Conservation (phyloP, 176 grass and related monocot genomes). For the Tillandsia leiboldiana region DNA sequence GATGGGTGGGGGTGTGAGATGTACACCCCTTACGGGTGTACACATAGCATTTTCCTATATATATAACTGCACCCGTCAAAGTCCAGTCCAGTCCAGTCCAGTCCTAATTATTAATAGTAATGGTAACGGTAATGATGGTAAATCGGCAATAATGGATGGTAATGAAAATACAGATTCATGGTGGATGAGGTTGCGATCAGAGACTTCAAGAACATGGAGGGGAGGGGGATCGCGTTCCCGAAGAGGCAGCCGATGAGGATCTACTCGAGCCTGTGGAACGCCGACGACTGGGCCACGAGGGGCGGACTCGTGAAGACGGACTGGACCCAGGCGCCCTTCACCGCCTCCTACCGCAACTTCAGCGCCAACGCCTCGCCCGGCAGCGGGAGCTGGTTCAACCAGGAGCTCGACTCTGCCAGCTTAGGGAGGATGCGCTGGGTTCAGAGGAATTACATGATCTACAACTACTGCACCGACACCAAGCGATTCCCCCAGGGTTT, state of each 20-base stretch:
- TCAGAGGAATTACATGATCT: slow-evolving; percentile 33
- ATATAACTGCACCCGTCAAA: background rate
- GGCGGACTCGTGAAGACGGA: slow-evolving; percentile 43
- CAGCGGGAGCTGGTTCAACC: slow-evolving; percentile 19
- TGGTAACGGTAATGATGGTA: background rate
- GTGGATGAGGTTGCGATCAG: slow-evolving; percentile 34
- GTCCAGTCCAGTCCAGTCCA: background rate
- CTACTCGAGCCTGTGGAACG: slow-evolving; percentile 33
- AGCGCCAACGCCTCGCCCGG: slow-evolving; percentile 13
- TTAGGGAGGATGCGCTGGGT: slow-evolving; percentile 29
- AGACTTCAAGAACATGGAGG: slow-evolving; percentile 39
- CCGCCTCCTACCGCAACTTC: slow-evolving; percentile 33
- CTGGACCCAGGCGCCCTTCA: slow-evolving; percentile 42
- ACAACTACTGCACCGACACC: slow-evolving; percentile 50
- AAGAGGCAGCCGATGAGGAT: slow-evolving; percentile 35
- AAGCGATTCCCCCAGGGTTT: slow-evolving; percentile 27
- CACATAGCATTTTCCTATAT: too few relatives aligned
- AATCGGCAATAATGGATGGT: background rate
- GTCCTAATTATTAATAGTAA: background rate
- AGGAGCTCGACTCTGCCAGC: slow-evolving; percentile 13
- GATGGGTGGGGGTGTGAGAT: too few relatives aligned
- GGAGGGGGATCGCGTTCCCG: slow-evolving; percentile 32
- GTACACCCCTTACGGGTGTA: too few relatives aligned
- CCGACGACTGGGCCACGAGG: slow-evolving; percentile 37
- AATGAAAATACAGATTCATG: slow-evolving; percentile 10